A percentile compares a stretch with the other conserved stretches of the same genome.
Evolutionary conservation across 1,139 yeast genomes (phyloP).

Genomic region (Kluyveromyces sp.): DNA sequence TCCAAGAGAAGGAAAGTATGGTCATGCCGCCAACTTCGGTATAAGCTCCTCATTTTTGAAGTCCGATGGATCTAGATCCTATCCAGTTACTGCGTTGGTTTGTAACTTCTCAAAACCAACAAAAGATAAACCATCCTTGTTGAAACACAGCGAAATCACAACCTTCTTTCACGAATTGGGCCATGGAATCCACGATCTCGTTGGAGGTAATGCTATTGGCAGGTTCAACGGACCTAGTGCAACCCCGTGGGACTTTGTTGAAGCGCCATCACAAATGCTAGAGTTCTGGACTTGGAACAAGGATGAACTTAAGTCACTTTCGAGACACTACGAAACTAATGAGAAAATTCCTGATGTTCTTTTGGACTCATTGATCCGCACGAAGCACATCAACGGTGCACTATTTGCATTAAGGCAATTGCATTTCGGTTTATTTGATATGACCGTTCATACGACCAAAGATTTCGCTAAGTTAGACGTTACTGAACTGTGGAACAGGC

Average conservation of each 20-base stretch:
- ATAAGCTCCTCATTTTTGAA: conserved; percentile 54
- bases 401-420: conserved; percentile 65
- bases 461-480: conserved; percentile 41
- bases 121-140: conserved; percentile 60
- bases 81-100: conserved; percentile 71
- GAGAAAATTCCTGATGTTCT: conserved; percentile 52
- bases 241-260: conserved; percentile 80
- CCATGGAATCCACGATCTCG: conserved; percentile 76
- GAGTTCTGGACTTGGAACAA: conserved; percentile 86
- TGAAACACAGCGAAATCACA: conserved; percentile 71
- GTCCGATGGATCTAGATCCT: conserved; percentile 43
- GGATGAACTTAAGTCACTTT: conserved; percentile 49
- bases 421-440: conserved; percentile 71
- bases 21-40: conserved; percentile 81
- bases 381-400: conserved; percentile 75
- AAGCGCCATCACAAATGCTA: conserved; percentile 83
- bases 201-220: conserved; percentile 57
- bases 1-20: conserved; percentile 80
- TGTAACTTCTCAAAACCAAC: conserved; percentile 82
- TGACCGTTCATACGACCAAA: conserved; percentile 54
- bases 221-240: conserved; percentile 66
- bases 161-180: conserved; percentile 89
- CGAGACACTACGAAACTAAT: conserved; percentile 60
- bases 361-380: conserved; percentile 51
- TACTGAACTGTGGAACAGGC: conserved; percentile 52